Conservation (phyloP, 345 rosid species). For the Geranium rotundifolium region DNA sequence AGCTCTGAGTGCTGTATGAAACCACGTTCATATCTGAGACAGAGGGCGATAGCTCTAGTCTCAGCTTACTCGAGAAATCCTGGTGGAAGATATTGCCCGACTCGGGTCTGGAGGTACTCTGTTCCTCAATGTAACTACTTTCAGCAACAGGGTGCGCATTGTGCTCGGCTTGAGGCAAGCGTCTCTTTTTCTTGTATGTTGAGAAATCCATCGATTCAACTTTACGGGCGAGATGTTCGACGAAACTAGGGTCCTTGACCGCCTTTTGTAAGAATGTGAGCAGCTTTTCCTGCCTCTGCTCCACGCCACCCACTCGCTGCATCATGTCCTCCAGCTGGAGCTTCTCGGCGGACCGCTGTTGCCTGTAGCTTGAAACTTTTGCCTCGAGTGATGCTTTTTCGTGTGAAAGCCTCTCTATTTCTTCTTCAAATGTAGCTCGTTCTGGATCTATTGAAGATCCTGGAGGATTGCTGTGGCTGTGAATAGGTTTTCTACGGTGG, state of each 20-base stretch:
- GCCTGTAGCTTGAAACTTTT: conserved; percentile 36
- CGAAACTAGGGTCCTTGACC: conserved; percentile 39
- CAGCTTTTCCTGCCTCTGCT: conserved; percentile 56
- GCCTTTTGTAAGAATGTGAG: conserved; percentile 47
- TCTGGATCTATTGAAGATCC: conserved; percentile 43
- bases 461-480: conserved; percentile 80
- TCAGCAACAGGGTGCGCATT: conserved; percentile 41
- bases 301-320: conserved; percentile 42
- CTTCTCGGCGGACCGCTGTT: conserved; percentile 49
- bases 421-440: conserved; percentile 55
- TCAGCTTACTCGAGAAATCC: conserved; percentile 63
- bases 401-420: conserved; percentile 53
- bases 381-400: conserved; percentile 66
- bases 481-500: conserved; percentile 77
- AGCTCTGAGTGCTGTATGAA: conserved; percentile 73
- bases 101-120: conserved; percentile 48
- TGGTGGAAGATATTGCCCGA: conserved; percentile 53
- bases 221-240: conserved; percentile 45
- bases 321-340: conserved; percentile 49
- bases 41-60: conserved; percentile 70
- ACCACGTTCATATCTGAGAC: conserved; percentile 76
- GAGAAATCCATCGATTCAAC: conserved; percentile 61
- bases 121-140: conserved; percentile 46
- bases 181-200: conserved; percentile 65
- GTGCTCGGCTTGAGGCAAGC: conserved; percentile 56